These are phyloP conservation scores for Nakataea oryzae DNA, from an alignment of 2,329 filamentous ascomycete species.

Conservation along the genomic window DNA sequence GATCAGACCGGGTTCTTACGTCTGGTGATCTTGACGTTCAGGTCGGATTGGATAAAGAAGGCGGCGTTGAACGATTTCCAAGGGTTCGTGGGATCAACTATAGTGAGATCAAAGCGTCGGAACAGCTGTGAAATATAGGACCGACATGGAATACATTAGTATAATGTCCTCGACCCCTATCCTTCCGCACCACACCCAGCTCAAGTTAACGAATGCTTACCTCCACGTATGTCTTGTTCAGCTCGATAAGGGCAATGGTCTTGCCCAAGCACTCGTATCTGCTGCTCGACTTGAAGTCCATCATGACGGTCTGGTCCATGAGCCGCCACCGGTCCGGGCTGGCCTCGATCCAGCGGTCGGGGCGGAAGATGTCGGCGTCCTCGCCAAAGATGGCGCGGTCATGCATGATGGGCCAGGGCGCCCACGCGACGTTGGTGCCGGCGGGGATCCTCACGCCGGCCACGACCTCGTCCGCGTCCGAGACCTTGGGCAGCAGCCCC, in stretches of 20 bases:
- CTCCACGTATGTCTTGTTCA: conserved; percentile 29
- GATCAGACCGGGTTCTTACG: conserved; percentile 1
- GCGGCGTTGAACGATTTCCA: conserved; percentile 19
- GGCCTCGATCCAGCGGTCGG: conserved; percentile 48
- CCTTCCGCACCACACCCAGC: background rate
- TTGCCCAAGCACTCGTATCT: conserved; percentile 26
- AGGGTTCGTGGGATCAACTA: conserved; percentile 15
- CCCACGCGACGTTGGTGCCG: conserved; percentile 7
- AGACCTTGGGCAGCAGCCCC: conserved; percentile 8
- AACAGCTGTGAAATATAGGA: conserved; percentile 11
- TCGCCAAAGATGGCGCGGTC: conserved; percentile 47
- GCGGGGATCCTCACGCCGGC: conserved; percentile 6
- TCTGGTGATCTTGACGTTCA: conserved; percentile 12
- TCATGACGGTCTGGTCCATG: conserved; percentile 16
- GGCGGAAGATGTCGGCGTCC: conserved; percentile 47
- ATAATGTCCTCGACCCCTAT: no score
- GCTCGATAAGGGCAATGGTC: conserved; percentile 26
- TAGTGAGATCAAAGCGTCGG: conserved; percentile 14
- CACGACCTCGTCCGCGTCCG: background rate
- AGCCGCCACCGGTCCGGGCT: conserved; percentile 12
- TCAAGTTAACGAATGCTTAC: no score
- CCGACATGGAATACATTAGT: background rate
- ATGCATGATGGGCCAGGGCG: conserved; percentile 51
- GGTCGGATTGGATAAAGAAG: conserved; percentile 15
- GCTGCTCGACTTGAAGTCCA: conserved; percentile 11